Conservation (phyloP, 495 filamentous ascomycete genomes). For the Trichoderma reesei region DNA sequence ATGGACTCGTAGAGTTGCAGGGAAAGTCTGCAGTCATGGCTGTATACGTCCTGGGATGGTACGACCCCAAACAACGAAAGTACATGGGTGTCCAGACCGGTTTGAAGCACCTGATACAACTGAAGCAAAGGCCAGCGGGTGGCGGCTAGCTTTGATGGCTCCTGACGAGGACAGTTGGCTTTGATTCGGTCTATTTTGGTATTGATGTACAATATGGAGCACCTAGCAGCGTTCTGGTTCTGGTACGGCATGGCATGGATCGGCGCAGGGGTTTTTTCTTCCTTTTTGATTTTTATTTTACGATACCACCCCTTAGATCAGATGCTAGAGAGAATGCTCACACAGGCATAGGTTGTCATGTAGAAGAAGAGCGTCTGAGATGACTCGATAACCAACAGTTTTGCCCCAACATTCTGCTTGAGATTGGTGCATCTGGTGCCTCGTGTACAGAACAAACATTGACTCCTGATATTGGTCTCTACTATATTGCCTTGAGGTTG, state of each 20-base stretch:
- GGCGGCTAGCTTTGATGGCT: background rate
- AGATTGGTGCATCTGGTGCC: too few relatives aligned
- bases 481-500: too few relatives aligned
- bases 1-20: conserved; percentile 6
- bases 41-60: conserved; percentile 5
- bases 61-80: background rate
- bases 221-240: background rate
- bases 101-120: conserved; percentile 5
- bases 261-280: background rate
- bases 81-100: conserved; percentile 6
- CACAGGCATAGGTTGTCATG: background rate
- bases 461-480: too few relatives aligned
- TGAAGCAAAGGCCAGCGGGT: conserved; percentile 4
- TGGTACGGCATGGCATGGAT: conserved; percentile 4
- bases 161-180: background rate
- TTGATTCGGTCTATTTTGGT: background rate
- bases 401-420: too few relatives aligned
- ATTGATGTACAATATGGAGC: background rate
- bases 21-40: conserved; percentile 8
- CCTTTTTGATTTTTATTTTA: background rate
- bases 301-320: conserved; percentile 5
- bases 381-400: too few relatives aligned
- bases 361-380: too few relatives aligned
- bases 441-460: too few relatives aligned
- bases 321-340: background rate